These are phyloP conservation scores for Paramarasmius palmivorus DNA, from an alignment of 1,284 basidiomycete species.

Conservation along the genomic window DNA sequence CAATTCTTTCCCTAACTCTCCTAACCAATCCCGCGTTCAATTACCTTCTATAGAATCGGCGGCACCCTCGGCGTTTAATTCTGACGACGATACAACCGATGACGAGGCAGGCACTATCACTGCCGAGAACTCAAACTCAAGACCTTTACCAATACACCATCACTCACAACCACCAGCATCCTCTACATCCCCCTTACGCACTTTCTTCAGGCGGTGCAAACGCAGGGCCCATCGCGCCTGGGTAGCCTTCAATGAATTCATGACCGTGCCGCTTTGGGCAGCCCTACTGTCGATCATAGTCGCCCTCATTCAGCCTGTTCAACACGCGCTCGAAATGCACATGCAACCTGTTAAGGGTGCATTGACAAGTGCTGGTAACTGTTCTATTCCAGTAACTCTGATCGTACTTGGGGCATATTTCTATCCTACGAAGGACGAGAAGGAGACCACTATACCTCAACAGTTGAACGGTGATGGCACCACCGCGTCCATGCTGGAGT, in stretches of 20 bases:
- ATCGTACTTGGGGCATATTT: constrained; percentile 95
- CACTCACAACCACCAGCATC: neutral
- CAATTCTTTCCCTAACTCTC: constrained; percentile 69
- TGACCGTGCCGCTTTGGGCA: constrained; percentile 87
- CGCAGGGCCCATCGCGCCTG: constrained; percentile 32
- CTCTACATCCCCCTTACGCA: constrained; percentile 17
- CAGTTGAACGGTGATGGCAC: neutral
- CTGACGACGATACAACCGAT: constrained; percentile 28
- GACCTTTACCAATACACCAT: neutral
- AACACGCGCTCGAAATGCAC: constrained; percentile 64
- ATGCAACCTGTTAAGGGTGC: constrained; percentile 74
- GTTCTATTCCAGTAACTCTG: constrained; percentile 87
- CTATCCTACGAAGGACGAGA: constrained; percentile 42
- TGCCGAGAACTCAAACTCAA: neutral
- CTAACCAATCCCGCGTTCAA: constrained; percentile 38
- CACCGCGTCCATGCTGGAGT: constrained; percentile 5
- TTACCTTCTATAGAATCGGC: constrained; percentile 28
- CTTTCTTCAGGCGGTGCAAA: constrained; percentile 29
- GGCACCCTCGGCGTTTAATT: constrained; percentile 15
- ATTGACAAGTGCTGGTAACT: constrained; percentile 71
- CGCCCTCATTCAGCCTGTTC: constrained; percentile 76
- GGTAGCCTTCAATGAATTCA: constrained; percentile 67
- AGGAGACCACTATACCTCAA: constrained; percentile 6
- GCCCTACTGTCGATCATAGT: constrained; percentile 80
- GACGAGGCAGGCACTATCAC: constrained; percentile 11